Conservation (phyloP, 768 basidiomycete genomes). For the Dictyophora rubrovolvata region DNA sequence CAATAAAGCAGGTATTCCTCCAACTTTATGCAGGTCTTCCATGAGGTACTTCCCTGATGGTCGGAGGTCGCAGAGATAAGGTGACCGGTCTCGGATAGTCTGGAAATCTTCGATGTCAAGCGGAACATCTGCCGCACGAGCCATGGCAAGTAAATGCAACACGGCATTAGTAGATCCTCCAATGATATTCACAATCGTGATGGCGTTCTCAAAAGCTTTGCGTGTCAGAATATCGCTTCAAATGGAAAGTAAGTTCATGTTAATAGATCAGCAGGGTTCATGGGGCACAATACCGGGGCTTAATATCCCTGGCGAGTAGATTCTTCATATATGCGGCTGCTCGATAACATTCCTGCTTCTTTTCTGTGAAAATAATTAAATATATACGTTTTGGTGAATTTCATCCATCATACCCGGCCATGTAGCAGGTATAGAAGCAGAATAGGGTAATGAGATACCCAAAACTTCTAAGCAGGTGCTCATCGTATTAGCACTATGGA, state of each 20-base stretch:
- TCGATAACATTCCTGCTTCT: constrained; percentile 70
- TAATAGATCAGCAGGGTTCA: not conserved
- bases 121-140: constrained; percentile 63
- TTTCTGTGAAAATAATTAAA: constrained; percentile 37
- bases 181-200: constrained; percentile 65
- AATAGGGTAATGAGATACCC: constrained; percentile 80
- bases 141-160: constrained; percentile 76
- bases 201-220: constrained; percentile 73
- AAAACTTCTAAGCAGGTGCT: constrained; percentile 74
- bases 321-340: constrained; percentile 70
- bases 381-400: not conserved
- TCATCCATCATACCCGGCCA: constrained; percentile 43
- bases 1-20: constrained; percentile 74
- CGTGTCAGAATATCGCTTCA: constrained; percentile 55
- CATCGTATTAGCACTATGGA: constrained; percentile 72
- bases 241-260: not conserved
- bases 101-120: constrained; percentile 86
- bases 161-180: constrained; percentile 89
- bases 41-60: constrained; percentile 83
- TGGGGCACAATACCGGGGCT: constrained; percentile 45
- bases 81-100: constrained; percentile 64
- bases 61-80: constrained; percentile 77
- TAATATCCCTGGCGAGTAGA: constrained; percentile 67
- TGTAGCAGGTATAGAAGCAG: constrained; percentile 46
- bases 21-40: constrained; percentile 81